A percentile compares a stretch with the other conserved stretches of the same genome.
Conservation (phyloP, 495 filamentous ascomycete species). For the Aspergillus cristatus region DNA sequence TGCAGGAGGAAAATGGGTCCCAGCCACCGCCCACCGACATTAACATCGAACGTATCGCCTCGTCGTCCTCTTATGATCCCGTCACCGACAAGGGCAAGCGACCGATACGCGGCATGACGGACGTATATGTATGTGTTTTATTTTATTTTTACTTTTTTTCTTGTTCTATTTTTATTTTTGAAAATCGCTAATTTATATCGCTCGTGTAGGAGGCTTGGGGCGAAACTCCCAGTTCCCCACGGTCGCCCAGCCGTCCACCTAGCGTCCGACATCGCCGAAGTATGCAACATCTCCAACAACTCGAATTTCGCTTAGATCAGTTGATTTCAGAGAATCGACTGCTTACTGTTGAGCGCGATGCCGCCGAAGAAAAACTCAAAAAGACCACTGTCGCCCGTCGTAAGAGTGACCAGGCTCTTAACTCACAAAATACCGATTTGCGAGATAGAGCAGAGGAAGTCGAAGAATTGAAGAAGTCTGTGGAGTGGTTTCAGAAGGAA, state of each 20-base stretch:
- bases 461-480: slow-evolving; percentile 62
- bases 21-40: slow-evolving; percentile 18
- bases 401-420: slow-evolving; percentile 47
- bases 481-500: slow-evolving; percentile 72
- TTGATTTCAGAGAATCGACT: slow-evolving; percentile 71
- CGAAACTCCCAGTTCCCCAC: slow-evolving; percentile 81
- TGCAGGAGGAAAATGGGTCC: slow-evolving; percentile 12
- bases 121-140: slow-evolving; percentile 76
- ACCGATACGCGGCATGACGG: slow-evolving; percentile 74
- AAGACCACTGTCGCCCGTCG: slow-evolving; percentile 46
- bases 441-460: slow-evolving; percentile 66
- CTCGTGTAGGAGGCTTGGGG: slow-evolving; percentile 87
- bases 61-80: slow-evolving; percentile 60
- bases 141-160: slow-evolving; percentile 8
- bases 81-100: slow-evolving; percentile 81
- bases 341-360: slow-evolving; percentile 60
- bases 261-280: slow-evolving; percentile 93
- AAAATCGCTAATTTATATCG: slow-evolving; percentile 13
- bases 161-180: slow-evolving; percentile 7
- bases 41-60: slow-evolving; percentile 39
- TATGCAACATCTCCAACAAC: slow-evolving; percentile 82
- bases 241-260: slow-evolving; percentile 89
- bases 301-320: slow-evolving; percentile 67
- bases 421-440: slow-evolving; percentile 45
- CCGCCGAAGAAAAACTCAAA: slow-evolving; percentile 53